Evolutionary conservation across 305 asterid species (phyloP), one percentile per base, ranked within the genome.

Genomic region (Rubia tinctorum): DNA sequence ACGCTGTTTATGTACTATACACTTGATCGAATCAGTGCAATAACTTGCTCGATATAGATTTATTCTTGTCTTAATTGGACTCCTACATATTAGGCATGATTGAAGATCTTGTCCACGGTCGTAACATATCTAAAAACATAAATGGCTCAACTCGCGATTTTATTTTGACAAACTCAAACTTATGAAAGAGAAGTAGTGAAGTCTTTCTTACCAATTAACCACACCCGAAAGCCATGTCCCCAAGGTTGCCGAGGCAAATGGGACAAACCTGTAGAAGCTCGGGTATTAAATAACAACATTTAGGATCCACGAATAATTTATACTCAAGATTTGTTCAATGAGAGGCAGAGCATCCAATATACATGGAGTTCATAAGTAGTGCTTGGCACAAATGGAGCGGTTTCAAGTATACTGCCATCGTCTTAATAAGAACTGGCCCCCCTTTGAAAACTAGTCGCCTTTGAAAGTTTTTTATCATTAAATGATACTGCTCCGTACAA

Each of bases 181-280:
- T 43, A 58, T 55, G 25, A 56, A 56, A 20, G 25, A 17, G 11
- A 56, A 18, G 27, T 49, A 56, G 6, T 0, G 8, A 53, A 63
- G 13, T 13, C 56, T 22, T 40, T 42, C 66, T 34, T 84, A 91
- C 99, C 97, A 89, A 98, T 82, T 94, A 98, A 74, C 99, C 99
- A 71, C 99, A 94, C 47, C 97, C 99, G 67, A 94, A 94, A 64
- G 97, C 99, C 99, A 94, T 90, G 85, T 94, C 96, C 80, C 92
- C 90, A 7, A 91, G 85, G 81, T 90, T 90, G 71, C 73, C 82
- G 61, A 94, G 90, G 93, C 99, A 94, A 69, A 94, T 87, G 67
- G 99, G 98, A 69, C 99, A 94, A 71, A 89, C 79, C 99, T 94
- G 92, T 42, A 75, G 56, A 74, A 80, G 30, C 34, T 71, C 3